phyloP scores from a whole-genome alignment of 2,329 filamentous ascomycete species.

The Fusarium nematophilum region DNA sequence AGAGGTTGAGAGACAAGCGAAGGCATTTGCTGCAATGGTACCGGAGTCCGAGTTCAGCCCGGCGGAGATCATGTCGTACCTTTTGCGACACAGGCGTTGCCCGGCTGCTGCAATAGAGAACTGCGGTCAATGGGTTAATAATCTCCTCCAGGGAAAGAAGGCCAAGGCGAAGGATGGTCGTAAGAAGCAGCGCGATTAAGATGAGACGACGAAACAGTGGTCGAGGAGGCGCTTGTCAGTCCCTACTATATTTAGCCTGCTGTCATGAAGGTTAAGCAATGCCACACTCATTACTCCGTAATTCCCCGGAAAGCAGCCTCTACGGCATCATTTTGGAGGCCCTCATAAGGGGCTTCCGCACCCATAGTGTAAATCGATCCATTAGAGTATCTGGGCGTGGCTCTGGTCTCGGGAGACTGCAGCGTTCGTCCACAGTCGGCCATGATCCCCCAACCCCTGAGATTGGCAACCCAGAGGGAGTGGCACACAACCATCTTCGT shows the following conservation, averaged over 20 bases:
- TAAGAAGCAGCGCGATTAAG: too few species aligned
- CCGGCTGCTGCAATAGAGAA: slow-evolving; percentile 14
- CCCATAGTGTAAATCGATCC: slow-evolving; percentile 1
- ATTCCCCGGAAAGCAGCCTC: neutral
- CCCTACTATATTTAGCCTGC: slow-evolving; percentile 8
- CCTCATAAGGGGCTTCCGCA: neutral
- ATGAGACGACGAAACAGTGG: too few species aligned
- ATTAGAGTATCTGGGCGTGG: slow-evolving; percentile 11
- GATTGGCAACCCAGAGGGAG: slow-evolving; percentile 6
- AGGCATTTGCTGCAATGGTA: slow-evolving; percentile 56
- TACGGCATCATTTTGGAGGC: neutral
- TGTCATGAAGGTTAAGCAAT: slow-evolving; percentile 14
- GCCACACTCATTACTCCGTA: slow-evolving; percentile 10
- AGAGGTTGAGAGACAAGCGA: slow-evolving; percentile 1
- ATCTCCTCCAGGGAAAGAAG: slow-evolving; percentile 19
- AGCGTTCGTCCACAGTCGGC: slow-evolving; percentile 1
- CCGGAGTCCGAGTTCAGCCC: slow-evolving; percentile 62
- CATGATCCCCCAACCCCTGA: slow-evolving; percentile 16
- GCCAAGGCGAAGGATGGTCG: neutral
- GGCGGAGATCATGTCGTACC: slow-evolving; percentile 55
- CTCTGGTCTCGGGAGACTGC: slow-evolving; percentile 6
- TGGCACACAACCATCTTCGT: slow-evolving; percentile 12
- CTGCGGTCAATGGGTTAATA: slow-evolving; percentile 11
- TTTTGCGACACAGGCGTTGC: slow-evolving; percentile 9
- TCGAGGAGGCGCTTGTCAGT: too few species aligned